Percentiles rank a stretch among this genome's conserved stretches.
These are phyloP conservation scores for Aquilaria malaccensis DNA, from an alignment of 345 rosid genomes.

Conservation along the genomic window DNA sequence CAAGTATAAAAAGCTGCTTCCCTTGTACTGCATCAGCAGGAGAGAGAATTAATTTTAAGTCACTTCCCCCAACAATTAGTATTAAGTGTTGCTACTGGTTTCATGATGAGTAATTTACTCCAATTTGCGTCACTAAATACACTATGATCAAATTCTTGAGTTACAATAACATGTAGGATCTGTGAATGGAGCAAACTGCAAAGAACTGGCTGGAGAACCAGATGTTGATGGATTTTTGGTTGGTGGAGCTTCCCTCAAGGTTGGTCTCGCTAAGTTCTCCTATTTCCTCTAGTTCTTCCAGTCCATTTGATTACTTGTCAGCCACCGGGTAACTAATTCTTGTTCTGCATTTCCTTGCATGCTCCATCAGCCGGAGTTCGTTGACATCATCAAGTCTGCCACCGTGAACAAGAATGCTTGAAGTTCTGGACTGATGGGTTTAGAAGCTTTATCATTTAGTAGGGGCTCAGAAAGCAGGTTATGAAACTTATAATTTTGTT, in stretches of 20 bases:
- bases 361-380: constrained; percentile 46
- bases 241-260: constrained; percentile 79
- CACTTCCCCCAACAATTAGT: no score
- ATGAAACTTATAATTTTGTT: background rate
- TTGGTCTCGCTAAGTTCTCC: background rate
- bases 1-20: background rate
- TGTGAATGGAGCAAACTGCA: constrained; percentile 65
- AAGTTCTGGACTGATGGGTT: constrained; percentile 8
- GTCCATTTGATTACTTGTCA: no score
- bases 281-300: no score
- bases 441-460: background rate
- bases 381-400: constrained; percentile 57
- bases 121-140: no score
- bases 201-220: constrained; percentile 47
- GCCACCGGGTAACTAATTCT: no score
- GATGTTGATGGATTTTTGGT: constrained; percentile 81
- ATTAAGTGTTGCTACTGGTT: no score
- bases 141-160: no score
- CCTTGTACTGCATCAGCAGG: no score
- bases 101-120: no score
- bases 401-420: constrained; percentile 38
- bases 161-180: constrained; percentile 30
- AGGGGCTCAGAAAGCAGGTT: background rate
- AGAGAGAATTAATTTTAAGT: no score
- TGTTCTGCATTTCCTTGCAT: background rate